Conservation (phyloP, 2,329 filamentous ascomycete species). For the Sporothrix variecibatus region DNA sequence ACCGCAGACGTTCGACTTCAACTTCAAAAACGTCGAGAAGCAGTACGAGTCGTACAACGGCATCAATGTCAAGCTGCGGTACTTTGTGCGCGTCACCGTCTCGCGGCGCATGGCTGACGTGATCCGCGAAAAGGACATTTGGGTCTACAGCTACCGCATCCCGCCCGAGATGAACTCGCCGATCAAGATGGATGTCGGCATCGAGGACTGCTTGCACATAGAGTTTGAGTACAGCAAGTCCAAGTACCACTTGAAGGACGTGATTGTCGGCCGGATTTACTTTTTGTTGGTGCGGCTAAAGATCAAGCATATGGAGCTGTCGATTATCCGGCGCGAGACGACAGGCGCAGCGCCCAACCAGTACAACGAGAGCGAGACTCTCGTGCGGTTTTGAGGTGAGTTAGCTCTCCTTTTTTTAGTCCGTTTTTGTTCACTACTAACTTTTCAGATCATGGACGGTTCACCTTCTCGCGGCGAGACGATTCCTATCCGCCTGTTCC, state of each 20-base stretch:
- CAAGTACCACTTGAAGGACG: constrained; percentile 98
- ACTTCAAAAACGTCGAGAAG: constrained; percentile 99
- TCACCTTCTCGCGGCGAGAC: constrained; percentile 94
- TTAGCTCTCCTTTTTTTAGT: not conserved
- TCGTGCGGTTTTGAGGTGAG: constrained; percentile 92
- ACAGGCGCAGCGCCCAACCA: constrained; percentile 96
- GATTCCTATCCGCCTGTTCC: constrained; percentile 94
- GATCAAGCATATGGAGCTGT: constrained; percentile 99
- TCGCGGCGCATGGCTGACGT: constrained; percentile 97
- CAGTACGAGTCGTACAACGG: constrained; percentile 99
- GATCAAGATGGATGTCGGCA: constrained; percentile 99
- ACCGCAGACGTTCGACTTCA: constrained; percentile 98
- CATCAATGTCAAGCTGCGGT: constrained; percentile 98
- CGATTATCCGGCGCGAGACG: constrained; percentile 94
- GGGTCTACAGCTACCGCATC: constrained; percentile 98
- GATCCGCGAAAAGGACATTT: constrained; percentile 97
- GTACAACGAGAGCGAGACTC: constrained; percentile 98
- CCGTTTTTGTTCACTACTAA: not conserved
- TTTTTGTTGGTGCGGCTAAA: constrained; percentile 95
- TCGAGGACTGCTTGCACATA: constrained; percentile 98
- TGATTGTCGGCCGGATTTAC: constrained; percentile 98
- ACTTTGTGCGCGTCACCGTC: constrained; percentile 96
- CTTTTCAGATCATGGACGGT: constrained; percentile 87
- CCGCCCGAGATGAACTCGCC: constrained; percentile 96
- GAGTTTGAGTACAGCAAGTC: constrained; percentile 99